Conservation (phyloP, 768 basidiomycete genomes). For the Pisolithus sp. region DNA sequence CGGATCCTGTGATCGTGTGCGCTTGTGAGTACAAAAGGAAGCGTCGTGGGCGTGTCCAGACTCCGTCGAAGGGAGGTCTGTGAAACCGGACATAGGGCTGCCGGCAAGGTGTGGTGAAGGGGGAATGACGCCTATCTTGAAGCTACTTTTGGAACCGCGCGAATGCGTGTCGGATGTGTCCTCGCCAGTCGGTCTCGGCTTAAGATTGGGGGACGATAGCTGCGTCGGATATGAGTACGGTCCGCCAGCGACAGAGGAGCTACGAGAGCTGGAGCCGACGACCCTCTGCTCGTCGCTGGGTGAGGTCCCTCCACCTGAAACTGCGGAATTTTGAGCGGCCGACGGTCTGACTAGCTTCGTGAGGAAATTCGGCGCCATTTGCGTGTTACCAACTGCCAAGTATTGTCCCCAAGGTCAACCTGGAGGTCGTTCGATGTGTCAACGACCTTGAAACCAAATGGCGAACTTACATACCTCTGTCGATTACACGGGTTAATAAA, state of each 20-base stretch:
- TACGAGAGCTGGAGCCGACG: background rate
- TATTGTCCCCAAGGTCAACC: too few species aligned
- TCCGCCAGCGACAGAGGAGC: background rate
- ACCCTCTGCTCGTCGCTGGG: background rate
- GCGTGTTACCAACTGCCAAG: background rate
- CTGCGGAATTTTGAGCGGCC: constrained; percentile 6
- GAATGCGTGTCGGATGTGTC: constrained; percentile 1
- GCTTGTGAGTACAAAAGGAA: constrained; percentile 10
- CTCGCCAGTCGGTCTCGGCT: background rate
- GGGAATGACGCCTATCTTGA: constrained; percentile 27
- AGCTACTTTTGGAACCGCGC: constrained; percentile 14
- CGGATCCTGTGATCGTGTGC: constrained; percentile 27
- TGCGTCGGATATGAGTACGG: constrained; percentile 9
- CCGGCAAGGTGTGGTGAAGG: constrained; percentile 20
- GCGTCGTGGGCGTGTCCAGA: background rate
- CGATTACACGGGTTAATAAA: too few species aligned
- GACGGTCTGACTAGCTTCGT: constrained; percentile 25
- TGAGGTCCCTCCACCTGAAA: background rate
- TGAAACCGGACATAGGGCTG: constrained; percentile 10
- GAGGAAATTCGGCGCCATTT: constrained; percentile 26
- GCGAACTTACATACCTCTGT: too few species aligned
- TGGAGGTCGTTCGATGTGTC: too few species aligned
- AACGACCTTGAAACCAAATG: too few species aligned
- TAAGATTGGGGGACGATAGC: constrained; percentile 3
- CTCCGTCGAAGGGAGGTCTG: constrained; percentile 10